These are phyloP conservation scores for Xanthoconium purpureum DNA, from an alignment of 768 basidiomycete genomes.

Conservation along the genomic window DNA sequence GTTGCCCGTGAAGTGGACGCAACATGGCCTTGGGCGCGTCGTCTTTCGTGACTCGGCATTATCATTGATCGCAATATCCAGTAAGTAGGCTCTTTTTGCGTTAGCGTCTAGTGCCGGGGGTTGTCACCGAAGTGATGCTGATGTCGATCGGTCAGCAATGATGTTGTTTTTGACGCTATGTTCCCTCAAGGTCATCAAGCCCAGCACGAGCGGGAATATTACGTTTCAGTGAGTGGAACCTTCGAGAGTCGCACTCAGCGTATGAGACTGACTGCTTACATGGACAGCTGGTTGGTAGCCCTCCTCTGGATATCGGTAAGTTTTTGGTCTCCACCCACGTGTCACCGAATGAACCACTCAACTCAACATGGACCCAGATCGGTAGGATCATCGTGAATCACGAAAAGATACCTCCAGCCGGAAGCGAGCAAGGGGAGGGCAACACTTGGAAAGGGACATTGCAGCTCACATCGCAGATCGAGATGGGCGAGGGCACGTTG, in stretches of 20 bases:
- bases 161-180: conserved; percentile 18
- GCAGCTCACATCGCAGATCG: conserved; percentile 14
- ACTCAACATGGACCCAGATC: neutral
- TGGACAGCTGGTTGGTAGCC: conserved; percentile 16
- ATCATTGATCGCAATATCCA: conserved; percentile 2
- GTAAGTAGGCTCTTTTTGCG: conserved; percentile 5
- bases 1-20: conserved; percentile 9
- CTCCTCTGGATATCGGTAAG: conserved; percentile 19
- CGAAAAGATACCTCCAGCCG: conserved; percentile 2
- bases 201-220: conserved; percentile 14
- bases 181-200: conserved; percentile 4
- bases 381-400: conserved; percentile 18
- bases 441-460: conserved; percentile 1
- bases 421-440: neutral
- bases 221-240: conserved; percentile 15
- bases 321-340: neutral
- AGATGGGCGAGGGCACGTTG: too few species aligned
- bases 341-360: neutral
- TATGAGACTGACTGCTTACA: neutral
- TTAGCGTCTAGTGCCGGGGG: neutral
- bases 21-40: neutral
- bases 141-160: conserved; percentile 3
- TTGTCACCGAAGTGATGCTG: neutral
- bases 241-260: neutral
- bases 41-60: conserved; percentile 16